Evolutionary conservation across 257 asterid genomes (phyloP).

Genomic region (Prunella vulgaris): DNA sequence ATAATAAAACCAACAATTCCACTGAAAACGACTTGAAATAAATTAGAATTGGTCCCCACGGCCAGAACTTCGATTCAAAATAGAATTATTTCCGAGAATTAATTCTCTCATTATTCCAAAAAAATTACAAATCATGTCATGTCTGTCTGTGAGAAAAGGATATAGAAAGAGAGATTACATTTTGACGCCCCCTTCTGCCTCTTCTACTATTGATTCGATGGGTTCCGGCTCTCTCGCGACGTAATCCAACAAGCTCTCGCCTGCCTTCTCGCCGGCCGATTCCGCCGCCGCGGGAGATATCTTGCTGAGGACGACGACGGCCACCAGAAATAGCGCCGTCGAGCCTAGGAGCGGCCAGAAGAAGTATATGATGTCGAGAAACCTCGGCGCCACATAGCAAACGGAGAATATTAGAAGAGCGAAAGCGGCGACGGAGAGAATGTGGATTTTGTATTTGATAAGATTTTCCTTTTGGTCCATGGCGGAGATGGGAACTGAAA

Average conservation of each 20-base stretch:
- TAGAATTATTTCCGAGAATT: not conserved
- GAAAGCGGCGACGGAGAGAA: conserved; percentile 27
- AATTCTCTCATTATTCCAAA: conserved; percentile 16
- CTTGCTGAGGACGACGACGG: conserved; percentile 48
- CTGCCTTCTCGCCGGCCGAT: conserved; percentile 41
- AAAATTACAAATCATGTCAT: conserved; percentile 16
- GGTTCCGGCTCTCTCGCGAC: conserved; percentile 55
- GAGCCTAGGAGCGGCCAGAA: conserved; percentile 75
- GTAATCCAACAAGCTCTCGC: conserved; percentile 54
- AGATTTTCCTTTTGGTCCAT: conserved; percentile 58
- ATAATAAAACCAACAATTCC: conserved; percentile 7
- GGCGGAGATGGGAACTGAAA: conserved; percentile 17
- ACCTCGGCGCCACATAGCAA: conserved; percentile 48
- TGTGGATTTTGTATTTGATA: conserved; percentile 48
- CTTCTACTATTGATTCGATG: conserved; percentile 7
- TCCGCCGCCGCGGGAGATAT: conserved; percentile 47
- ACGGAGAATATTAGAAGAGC: conserved; percentile 9
- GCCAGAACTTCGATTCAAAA: not conserved
- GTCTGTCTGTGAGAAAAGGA: conserved; percentile 1
- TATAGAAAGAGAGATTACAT: not conserved
- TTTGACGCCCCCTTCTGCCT: conserved; percentile 6
- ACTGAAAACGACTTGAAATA: conserved; percentile 8
- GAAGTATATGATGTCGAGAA: conserved; percentile 44
- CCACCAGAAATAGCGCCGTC: conserved; percentile 57
- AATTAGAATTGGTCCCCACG: not conserved